Percentiles rank a stretch among this genome's conserved stretches.
Conservation (phyloP, 2,329 filamentous ascomycete species). For the Chaetomiaceae sp. region DNA sequence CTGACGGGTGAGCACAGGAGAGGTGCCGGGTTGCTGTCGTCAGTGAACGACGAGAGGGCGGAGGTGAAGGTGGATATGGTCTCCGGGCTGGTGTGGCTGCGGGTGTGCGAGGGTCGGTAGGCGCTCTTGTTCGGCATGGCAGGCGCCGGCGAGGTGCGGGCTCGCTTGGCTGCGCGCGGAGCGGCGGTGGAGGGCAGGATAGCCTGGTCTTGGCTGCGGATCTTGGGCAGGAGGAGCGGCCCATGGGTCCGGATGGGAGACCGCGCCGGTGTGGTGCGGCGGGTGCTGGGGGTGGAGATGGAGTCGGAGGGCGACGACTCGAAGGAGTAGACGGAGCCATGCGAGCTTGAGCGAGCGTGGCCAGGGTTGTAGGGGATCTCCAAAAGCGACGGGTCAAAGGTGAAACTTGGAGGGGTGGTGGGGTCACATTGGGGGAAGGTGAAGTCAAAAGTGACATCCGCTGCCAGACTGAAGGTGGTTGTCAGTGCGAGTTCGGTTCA, state of each 20-base stretch:
- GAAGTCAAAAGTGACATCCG: constrained; percentile 57
- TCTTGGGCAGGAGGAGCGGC: constrained; percentile 76
- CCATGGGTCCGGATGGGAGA: constrained; percentile 74
- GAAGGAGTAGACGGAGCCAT: constrained; percentile 61
- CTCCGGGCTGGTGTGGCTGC: constrained; percentile 59
- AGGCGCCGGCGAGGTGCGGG: constrained; percentile 47
- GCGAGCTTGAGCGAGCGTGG: constrained; percentile 59
- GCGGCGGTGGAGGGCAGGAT: constrained; percentile 56
- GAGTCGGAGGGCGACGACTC: constrained; percentile 62
- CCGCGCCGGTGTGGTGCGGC: constrained; percentile 60
- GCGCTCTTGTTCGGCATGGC: constrained; percentile 24
- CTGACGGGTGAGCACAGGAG: constrained; percentile 62
- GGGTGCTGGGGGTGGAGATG: constrained; percentile 48
- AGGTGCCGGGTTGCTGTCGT: constrained; percentile 32
- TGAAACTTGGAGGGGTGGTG: constrained; percentile 45
- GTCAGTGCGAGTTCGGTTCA: constrained; percentile 19
- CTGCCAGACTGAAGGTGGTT: constrained; percentile 48
- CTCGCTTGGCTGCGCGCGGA: constrained; percentile 47
- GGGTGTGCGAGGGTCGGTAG: constrained; percentile 43
- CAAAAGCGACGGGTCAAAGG: constrained; percentile 51
- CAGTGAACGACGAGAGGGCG: constrained; percentile 36
- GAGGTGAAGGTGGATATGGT: constrained; percentile 39
- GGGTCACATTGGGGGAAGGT: constrained; percentile 49
- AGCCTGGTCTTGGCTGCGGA: constrained; percentile 76
- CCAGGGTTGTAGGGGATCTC: constrained; percentile 47